Evolutionary conservation across 352 stramenopile species (phyloP).

Genomic region (Phytophthora macrochlamydospora): DNA sequence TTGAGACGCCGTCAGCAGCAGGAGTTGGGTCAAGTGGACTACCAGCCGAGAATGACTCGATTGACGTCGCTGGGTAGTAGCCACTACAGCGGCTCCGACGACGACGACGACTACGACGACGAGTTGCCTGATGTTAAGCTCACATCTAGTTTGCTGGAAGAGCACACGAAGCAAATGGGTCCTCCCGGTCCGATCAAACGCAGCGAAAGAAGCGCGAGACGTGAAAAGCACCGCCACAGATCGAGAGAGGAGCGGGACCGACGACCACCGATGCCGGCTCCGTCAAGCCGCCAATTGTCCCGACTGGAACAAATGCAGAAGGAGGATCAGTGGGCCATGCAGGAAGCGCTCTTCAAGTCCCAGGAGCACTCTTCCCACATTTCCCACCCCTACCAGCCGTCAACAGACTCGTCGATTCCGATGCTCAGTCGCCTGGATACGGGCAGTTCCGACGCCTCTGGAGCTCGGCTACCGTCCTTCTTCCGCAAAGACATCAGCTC

Average conservation of each 20-base stretch:
- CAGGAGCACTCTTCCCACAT: constrained; percentile 22
- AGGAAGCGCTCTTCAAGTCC: constrained; percentile 28
- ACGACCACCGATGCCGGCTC: constrained; percentile 2
- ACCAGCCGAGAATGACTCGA: constrained; percentile 13
- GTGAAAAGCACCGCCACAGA: constrained; percentile 6
- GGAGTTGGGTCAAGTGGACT: constrained; percentile 13
- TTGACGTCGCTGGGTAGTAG: constrained; percentile 25
- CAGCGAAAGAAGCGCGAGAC: constrained; percentile 17
- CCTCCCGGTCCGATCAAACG: constrained; percentile 44
- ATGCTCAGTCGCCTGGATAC: constrained; percentile 3
- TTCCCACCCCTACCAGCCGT: constrained; percentile 7
- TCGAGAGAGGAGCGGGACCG: not conserved
- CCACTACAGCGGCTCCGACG: constrained; percentile 38
- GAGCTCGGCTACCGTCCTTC: constrained; percentile 21
- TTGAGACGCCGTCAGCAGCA: constrained; percentile 22
- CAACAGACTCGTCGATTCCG: no score
- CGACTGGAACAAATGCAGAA: constrained; percentile 35
- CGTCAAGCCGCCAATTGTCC: constrained; percentile 27
- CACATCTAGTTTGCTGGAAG: constrained; percentile 54
- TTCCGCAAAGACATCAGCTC: constrained; percentile 28
- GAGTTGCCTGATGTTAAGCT: constrained; percentile 31
- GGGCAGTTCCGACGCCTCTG: constrained; percentile 20
- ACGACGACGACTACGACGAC: constrained; percentile 20
- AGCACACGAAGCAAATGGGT: constrained; percentile 57
- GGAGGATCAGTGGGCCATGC: constrained; percentile 25